Base-by-base conservation (phyloP, 169 alveolate species). In the Cryptosporidium tyzzeri region DNA sequence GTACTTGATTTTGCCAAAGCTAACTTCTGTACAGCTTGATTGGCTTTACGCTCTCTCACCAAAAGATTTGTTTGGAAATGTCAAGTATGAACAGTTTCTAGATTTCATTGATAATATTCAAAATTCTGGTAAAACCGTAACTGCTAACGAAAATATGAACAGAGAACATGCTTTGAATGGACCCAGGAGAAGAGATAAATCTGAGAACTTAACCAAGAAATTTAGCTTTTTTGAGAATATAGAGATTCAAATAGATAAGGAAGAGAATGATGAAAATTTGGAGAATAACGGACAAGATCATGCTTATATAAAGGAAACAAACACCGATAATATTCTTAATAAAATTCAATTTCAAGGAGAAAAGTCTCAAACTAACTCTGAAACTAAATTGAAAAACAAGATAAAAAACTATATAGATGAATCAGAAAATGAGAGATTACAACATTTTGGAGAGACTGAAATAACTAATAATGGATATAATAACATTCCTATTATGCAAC, bases 1-100 rank as follows among this genome's bases (percentile, higher is more conserved):
- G 33, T 80, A 80, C 51, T 65, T 80, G 35, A 41, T 80, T 23
- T 41, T 80, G 14, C 89, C 89, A 62, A 80, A 65, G 26, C 29
- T 80, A 39, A 80, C 89, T 16, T 61, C 89, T n/a, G 55, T 80
- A 61, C 74, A 80, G 48, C 62, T 59, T 16, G 65, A 80, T 80
- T 80, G 89, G 89, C 67, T 80, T 14, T 80, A 59, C 23, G 89
- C 80, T 48, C 44, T 80, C 2, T 67, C 89, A 6, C 89, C 89
- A 26, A 80, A 80, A 12, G 89, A 80, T 41, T 61, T 41, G n/a
- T 21, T 2, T 65, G 89, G 89, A 29, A 80, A 80, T 80, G 89
- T 80, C 29, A 62, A 61, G 51, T 80, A 80, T 29, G 68, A 80
- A 14, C 68, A 80, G 51, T 80, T 80, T 65, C 53, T 80, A 26